These are phyloP conservation scores for Chrysanthemum seticuspe DNA, from an alignment of 129 eudicot genomes.

Conservation along the genomic window DNA sequence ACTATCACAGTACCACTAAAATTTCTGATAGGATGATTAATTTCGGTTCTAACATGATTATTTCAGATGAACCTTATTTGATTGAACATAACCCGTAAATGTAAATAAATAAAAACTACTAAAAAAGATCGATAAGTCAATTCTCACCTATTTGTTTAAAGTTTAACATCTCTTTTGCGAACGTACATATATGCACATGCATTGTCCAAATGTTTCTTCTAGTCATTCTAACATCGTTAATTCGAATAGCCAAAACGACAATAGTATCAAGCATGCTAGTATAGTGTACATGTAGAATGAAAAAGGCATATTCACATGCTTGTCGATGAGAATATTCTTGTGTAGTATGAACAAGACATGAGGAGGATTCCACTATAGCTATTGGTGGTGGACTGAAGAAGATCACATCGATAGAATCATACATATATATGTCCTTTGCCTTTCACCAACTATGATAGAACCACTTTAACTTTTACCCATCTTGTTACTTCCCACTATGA, in stretches of 20 bases:
- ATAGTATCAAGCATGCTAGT: background rate
- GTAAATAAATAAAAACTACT: background rate
- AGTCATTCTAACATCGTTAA: background rate
- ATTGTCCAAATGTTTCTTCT: background rate
- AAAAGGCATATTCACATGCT: slow-evolving; percentile 14
- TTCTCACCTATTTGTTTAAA: too few relatives aligned
- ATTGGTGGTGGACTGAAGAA: slow-evolving; percentile 25
- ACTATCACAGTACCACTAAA: too few relatives aligned
- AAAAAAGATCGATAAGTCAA: too few relatives aligned
- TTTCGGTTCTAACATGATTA: too few relatives aligned
- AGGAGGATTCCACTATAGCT: slow-evolving; percentile 34
- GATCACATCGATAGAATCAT: slow-evolving; percentile 16
- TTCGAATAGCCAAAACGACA: background rate
- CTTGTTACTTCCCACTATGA: slow-evolving; percentile 6
- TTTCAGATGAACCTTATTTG: too few relatives aligned
- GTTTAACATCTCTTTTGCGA: too few relatives aligned
- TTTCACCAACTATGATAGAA: slow-evolving; percentile 32
- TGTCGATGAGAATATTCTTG: slow-evolving; percentile 30
- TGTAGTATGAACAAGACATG: slow-evolving; percentile 33
- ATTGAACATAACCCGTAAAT: background rate
- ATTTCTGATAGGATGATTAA: too few relatives aligned
- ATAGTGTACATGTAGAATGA: background rate
- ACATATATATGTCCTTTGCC: slow-evolving; percentile 23
- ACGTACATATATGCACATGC: too few relatives aligned
- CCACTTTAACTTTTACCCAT: slow-evolving; percentile 35